Conservation (phyloP, 2,329 filamentous ascomycete species). For the Diaporthe ilicicola region DNA sequence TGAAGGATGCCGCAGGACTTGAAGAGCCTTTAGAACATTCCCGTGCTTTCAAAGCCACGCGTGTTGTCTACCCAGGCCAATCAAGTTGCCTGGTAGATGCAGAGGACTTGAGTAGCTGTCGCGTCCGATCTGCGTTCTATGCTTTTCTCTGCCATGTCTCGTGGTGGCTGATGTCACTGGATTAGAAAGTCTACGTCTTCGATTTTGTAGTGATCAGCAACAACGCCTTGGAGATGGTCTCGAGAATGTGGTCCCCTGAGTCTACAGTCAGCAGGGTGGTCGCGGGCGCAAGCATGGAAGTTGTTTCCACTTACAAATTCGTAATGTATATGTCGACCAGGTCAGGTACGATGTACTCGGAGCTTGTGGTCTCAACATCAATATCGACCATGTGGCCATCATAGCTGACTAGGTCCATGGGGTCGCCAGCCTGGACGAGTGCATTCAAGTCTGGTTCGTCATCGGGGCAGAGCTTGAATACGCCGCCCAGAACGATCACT, state of each 20-base stretch:
- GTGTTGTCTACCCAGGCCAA: slow-evolving; percentile 9
- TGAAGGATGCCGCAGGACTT: not conserved
- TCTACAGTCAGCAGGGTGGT: not conserved
- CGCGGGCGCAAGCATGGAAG: not conserved
- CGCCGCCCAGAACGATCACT: slow-evolving; percentile 87
- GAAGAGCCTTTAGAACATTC: not conserved
- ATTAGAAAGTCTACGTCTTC: slow-evolving; percentile 73
- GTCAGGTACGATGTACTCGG: slow-evolving; percentile 83
- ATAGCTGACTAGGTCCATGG: slow-evolving; percentile 78
- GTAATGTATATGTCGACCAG: slow-evolving; percentile 85
- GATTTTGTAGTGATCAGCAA: slow-evolving; percentile 42
- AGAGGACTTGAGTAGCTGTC: not conserved
- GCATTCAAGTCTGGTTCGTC: slow-evolving; percentile 85
- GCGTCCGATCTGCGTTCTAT: slow-evolving; percentile 1
- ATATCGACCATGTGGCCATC: slow-evolving; percentile 83
- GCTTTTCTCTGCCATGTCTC: not conserved
- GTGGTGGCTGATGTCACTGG: slow-evolving; percentile 45
- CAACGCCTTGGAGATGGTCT: slow-evolving; percentile 40
- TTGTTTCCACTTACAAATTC: slow-evolving; percentile 69
- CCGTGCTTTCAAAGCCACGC: slow-evolving; percentile 17
- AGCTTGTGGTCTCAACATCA: slow-evolving; percentile 80
- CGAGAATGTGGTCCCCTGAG: slow-evolving; percentile 44
- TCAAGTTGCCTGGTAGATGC: not conserved
- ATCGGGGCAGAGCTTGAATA: slow-evolving; percentile 93
- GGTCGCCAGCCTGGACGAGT: slow-evolving; percentile 86